Evolutionary conservation across 2,329 filamentous ascomycete genomes (phyloP).

Genomic region (Arthrobotrys entomopaga): DNA sequence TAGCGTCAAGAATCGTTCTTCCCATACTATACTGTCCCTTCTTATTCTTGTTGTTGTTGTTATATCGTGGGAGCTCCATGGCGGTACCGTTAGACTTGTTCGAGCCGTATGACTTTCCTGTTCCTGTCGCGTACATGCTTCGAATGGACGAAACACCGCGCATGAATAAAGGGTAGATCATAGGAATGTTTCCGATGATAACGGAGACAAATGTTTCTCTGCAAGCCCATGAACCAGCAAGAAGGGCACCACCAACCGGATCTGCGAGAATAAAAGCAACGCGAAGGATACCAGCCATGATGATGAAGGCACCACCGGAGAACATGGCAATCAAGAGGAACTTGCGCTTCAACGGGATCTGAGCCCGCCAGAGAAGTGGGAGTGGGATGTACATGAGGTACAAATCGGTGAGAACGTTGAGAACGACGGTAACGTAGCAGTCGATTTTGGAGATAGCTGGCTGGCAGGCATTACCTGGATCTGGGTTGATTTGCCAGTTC

Average conservation of each 20-base stretch:
- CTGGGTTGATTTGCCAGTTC: constrained; percentile 71
- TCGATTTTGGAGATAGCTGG: constrained; percentile 67
- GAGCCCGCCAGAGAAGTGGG: constrained; percentile 67
- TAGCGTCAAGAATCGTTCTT: constrained; percentile 47
- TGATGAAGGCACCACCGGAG: constrained; percentile 69
- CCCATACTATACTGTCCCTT: constrained; percentile 51
- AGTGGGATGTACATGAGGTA: constrained; percentile 71
- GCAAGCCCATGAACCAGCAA: constrained; percentile 62
- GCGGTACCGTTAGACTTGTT: constrained; percentile 49
- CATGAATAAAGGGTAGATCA: constrained; percentile 61
- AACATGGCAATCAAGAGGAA: constrained; percentile 68
- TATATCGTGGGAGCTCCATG: constrained; percentile 48
- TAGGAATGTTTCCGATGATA: constrained; percentile 62
- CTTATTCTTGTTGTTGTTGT: constrained; percentile 50
- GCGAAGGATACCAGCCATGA: constrained; percentile 68
- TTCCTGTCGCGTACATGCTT: constrained; percentile 50
- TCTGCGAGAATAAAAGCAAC: constrained; percentile 58
- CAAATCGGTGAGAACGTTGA: constrained; percentile 69
- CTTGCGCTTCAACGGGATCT: constrained; percentile 64
- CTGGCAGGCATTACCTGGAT: constrained; percentile 67
- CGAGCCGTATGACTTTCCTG: constrained; percentile 43
- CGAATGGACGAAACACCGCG: constrained; percentile 38
- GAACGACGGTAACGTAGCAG: constrained; percentile 66
- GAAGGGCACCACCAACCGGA: constrained; percentile 61
- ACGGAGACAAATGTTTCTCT: constrained; percentile 63